Evolutionary conservation across 768 basidiomycete genomes (phyloP).

Genomic region (Pholiota microspora): DNA sequence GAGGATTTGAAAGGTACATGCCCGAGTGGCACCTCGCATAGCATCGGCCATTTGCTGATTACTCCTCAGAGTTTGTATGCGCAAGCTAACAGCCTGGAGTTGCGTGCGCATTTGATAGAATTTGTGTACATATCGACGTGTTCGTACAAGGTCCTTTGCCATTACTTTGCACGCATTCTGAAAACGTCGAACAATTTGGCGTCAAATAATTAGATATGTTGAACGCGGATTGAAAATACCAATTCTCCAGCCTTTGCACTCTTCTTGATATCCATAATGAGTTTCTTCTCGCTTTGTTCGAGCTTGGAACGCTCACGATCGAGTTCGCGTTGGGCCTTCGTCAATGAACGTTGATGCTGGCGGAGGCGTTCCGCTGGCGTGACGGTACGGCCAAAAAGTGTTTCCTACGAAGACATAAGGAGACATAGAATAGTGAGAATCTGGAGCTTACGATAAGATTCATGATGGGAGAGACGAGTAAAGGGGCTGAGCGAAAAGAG

Average conservation of each 20-base stretch:
- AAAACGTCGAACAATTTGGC: slow-evolving; percentile 5
- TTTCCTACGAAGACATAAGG: slow-evolving; percentile 57
- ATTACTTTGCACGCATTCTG: slow-evolving; percentile 99
- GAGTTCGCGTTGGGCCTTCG: slow-evolving; percentile 96
- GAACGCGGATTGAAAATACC: slow-evolving; percentile 41
- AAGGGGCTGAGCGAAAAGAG: slow-evolving; percentile 9
- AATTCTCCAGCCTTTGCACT: slow-evolving; percentile 95
- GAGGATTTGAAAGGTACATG: slow-evolving; percentile 37
- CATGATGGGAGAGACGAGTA: slow-evolving; percentile 42
- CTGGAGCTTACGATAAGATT: slow-evolving; percentile 73
- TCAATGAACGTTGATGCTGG: slow-evolving; percentile 93
- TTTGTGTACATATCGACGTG: slow-evolving; percentile 92
- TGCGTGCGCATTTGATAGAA: slow-evolving; percentile 99
- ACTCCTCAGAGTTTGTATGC: slow-evolving; percentile 94
- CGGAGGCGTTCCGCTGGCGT: slow-evolving; percentile 96
- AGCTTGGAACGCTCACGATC: slow-evolving; percentile 94
- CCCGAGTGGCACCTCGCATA: slow-evolving; percentile 96
- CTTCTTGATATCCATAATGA: slow-evolving; percentile 93
- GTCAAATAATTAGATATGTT: slow-evolving; percentile 1
- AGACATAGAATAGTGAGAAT: background rate
- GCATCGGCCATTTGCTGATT: slow-evolving; percentile 99
- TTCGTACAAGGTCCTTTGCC: slow-evolving; percentile 98
- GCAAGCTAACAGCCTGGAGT: slow-evolving; percentile 89
- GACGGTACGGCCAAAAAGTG: slow-evolving; percentile 89
- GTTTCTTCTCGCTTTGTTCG: slow-evolving; percentile 96